Percentiles rank a stretch among this genome's conserved stretches.
phyloP scores from a whole-genome alignment of 345 rosid genomes.

The Populus alba region DNA sequence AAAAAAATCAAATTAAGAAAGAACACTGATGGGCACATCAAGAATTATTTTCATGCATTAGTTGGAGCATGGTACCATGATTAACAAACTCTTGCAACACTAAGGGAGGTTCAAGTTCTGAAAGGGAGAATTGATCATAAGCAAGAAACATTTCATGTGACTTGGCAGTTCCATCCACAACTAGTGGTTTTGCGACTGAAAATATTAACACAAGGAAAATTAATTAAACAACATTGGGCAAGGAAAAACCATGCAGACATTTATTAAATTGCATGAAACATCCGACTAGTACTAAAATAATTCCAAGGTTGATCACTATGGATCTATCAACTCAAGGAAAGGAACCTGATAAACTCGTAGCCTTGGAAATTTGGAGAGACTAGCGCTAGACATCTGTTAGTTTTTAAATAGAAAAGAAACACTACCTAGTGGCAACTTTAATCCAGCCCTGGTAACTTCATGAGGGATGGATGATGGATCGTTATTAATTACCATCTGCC shows the following conservation, averaged over 20 bases:
- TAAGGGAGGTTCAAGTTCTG: constrained; percentile 80
- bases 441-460: constrained; percentile 59
- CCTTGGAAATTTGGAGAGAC: neutral
- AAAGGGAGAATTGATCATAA: constrained; percentile 61
- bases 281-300: neutral
- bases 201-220: constrained; percentile 5
- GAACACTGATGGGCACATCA: neutral
- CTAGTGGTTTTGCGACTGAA: constrained; percentile 88
- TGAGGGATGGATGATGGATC: constrained; percentile 58
- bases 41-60: neutral
- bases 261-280: neutral
- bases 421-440: constrained; percentile 76
- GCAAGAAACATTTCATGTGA: constrained; percentile 84
- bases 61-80: constrained; percentile 55
- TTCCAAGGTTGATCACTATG: neutral
- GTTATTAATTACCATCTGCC: constrained; percentile 63
- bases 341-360: neutral
- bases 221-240: neutral
- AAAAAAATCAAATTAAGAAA: constrained; percentile 5
- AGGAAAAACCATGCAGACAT: neutral
- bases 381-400: neutral
- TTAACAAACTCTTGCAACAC: constrained; percentile 90
- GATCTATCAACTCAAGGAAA: neutral
- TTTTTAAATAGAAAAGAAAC: constrained; percentile 1
- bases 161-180: constrained; percentile 85